Base-by-base conservation (phyloP, 495 filamentous ascomycete species). In the Podospora pseudocomata region DNA sequence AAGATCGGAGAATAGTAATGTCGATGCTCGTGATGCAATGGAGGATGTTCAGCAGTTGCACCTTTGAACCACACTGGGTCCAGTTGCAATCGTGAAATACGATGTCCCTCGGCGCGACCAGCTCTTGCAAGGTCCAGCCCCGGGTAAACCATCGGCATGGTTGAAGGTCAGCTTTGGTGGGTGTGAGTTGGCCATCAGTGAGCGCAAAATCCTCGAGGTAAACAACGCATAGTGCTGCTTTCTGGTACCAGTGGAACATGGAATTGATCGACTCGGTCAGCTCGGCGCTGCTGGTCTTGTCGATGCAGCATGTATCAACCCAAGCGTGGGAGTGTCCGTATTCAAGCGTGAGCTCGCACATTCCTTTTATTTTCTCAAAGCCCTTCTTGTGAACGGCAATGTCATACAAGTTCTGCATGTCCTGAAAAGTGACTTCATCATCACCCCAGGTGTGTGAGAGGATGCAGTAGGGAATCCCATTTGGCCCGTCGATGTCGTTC, bases 71-170 rank as follows among this genome's bases (percentile, higher is more conserved):
- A 23, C 23, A 23, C 23, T 23, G 23, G 23, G 13, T n/a, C 81
- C 78, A 82, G 11, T 66, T 49, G 0, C 7, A 5, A 11, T 75
- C 68, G 65, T 71, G 81, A 65, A 84, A 83, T 0, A 62, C 18
- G 2, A 83, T 19, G 0, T 67, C 18, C 3, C 6, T 18, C 0
- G 78, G 77, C 0, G 80, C 77, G 11, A 84, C 65, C 0, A 83
- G 74, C 66, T 83, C 80, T 55, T 83, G 79, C 26, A 83, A 57
- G 3, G 80, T 82, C 79, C 80, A 84, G 0, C 80, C 80, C 54
- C 82, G 68, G 1, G 65, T 73, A 54, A 83, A 82, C 80, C 82
- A 83, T 4, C 68, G 69, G 59, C 74, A 23, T 23, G 23, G 1
- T 23, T 23, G 23, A 23, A 23, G 23, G 23, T 23, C 23, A 23